Conservation (phyloP, 2,329 filamentous ascomycete species). For the Apiospora kogelbergensis region DNA sequence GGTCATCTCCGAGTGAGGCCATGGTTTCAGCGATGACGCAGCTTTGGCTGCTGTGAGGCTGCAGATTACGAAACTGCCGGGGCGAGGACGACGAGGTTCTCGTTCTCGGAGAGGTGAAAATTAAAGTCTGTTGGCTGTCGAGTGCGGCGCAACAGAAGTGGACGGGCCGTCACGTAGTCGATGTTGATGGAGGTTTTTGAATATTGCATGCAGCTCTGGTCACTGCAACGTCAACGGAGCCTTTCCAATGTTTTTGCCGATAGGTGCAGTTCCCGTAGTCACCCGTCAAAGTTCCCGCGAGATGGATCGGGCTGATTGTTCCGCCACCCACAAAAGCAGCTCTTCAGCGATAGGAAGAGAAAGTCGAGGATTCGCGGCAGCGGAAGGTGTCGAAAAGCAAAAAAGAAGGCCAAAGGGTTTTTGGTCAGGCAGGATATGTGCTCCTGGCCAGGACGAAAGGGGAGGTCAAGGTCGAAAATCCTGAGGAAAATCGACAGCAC, state of each 20-base stretch:
- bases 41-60: neutral
- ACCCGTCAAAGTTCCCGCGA: slow-evolving; percentile 1
- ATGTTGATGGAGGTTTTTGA: neutral
- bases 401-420: neutral
- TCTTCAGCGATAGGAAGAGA: slow-evolving; percentile 3
- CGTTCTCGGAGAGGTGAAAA: neutral
- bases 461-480: neutral
- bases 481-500: neutral
- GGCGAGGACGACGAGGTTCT: neutral
- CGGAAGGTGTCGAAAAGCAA: neutral
- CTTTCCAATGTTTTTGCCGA: slow-evolving; percentile 1
- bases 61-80: neutral
- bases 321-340: neutral
- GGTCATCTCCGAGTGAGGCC: slow-evolving; percentile 82
- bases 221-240: neutral
- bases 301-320: slow-evolving; percentile 1
- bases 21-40: neutral
- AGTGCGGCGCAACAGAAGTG: neutral
- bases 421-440: neutral
- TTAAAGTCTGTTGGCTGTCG: neutral
- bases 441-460: neutral
- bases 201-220: slow-evolving; percentile 7
- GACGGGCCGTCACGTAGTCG: slow-evolving; percentile 2
- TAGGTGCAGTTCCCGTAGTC: slow-evolving; percentile 7
- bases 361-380: neutral